A percentile compares a stretch with the other conserved stretches of the same genome.
These are phyloP conservation scores for Xylaria sp. DNA, from an alignment of 2,329 filamentous ascomycete genomes.

Conservation along the genomic window DNA sequence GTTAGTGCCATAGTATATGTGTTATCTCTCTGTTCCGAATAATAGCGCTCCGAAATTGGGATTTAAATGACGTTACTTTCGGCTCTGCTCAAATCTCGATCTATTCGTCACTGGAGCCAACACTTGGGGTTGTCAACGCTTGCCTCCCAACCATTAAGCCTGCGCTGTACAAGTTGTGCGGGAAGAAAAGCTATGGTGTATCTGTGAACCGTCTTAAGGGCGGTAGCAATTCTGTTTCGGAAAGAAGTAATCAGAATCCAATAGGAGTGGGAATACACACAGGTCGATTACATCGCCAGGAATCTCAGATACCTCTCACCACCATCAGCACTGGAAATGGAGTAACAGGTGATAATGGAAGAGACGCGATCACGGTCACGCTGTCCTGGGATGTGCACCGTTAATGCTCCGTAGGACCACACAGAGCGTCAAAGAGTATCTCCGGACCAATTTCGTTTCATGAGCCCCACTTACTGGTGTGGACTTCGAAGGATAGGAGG, in stretches of 20 bases:
- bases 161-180: constrained; percentile 7
- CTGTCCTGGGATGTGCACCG: neutral
- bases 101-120: constrained; percentile 32
- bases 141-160: constrained; percentile 36
- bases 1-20: constrained; percentile 2
- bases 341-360: neutral
- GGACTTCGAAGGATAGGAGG: too few relatives aligned
- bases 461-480: too few relatives aligned
- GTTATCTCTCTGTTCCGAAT: constrained; percentile 15
- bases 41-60: constrained; percentile 4
- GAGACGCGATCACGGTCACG: neutral
- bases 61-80: constrained; percentile 28
- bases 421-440: too few relatives aligned
- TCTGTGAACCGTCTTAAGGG: neutral
- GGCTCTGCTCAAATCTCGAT: neutral
- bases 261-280: neutral
- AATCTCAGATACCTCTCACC: neutral
- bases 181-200: neutral
- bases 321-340: neutral
- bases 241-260: neutral
- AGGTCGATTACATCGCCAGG: neutral
- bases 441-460: too few relatives aligned
- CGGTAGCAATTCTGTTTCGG: neutral
- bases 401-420: neutral
- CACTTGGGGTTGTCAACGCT: constrained; percentile 35